phyloP scores from a whole-genome alignment of 805 yeast genomes.

The Myxozyma geophila region DNA sequence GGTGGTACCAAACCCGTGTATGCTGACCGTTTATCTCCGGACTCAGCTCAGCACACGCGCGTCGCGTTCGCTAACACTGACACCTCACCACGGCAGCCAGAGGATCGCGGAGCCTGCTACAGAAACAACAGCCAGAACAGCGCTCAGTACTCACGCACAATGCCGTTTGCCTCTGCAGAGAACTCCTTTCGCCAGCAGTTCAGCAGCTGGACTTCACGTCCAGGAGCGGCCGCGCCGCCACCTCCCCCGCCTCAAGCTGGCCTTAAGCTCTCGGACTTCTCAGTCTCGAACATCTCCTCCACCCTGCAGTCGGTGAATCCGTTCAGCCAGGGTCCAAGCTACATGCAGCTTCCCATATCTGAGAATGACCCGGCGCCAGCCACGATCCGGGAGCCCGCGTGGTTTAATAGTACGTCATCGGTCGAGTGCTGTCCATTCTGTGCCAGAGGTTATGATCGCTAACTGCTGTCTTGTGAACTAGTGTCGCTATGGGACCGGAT shows the following conservation, averaged over 20 bases:
- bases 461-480: slow-evolving; percentile 2
- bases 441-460: not conserved
- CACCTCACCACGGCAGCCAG: not conserved
- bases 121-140: not conserved
- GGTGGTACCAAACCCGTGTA: not conserved
- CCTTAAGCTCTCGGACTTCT: slow-evolving; percentile 24
- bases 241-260: slow-evolving; percentile 12
- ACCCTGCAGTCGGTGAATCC: slow-evolving; percentile 28
- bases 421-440: not conserved
- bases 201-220: slow-evolving; percentile 31
- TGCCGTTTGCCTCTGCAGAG: slow-evolving; percentile 20
- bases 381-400: slow-evolving; percentile 60
- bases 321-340: slow-evolving; percentile 40
- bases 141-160: not conserved
- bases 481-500: slow-evolving; percentile 77
- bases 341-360: slow-evolving; percentile 67
- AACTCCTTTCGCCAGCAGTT: slow-evolving; percentile 36
- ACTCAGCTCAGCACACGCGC: no score
- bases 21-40: no score
- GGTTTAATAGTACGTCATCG: slow-evolving; percentile 57
- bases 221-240: slow-evolving; percentile 18
- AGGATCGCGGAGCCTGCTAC: not conserved
- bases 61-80: not conserved
- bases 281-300: slow-evolving; percentile 22
- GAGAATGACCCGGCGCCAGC: slow-evolving; percentile 54